Conservation (phyloP, 78 protist genomes). For the Anaeramoeba flamelloides region DNA sequence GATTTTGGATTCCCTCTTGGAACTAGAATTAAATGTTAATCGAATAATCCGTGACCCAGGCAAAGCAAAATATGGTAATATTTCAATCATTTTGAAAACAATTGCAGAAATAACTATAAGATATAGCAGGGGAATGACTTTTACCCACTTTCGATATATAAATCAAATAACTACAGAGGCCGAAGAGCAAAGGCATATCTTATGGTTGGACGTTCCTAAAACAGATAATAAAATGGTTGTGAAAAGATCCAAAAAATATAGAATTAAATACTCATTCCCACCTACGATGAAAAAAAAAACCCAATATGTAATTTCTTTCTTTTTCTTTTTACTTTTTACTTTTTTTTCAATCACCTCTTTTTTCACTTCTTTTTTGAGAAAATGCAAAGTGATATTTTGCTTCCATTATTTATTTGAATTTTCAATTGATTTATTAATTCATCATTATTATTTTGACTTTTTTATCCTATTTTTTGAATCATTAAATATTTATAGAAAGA, state of each 20-base stretch:
- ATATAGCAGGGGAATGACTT: background rate
- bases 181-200: background rate
- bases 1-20: background rate
- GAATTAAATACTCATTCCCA: too few relatives aligned
- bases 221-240: background rate
- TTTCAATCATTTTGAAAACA: background rate
- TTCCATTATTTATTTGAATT: background rate
- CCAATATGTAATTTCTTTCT: too few relatives aligned
- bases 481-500: background rate
- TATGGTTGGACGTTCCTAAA: background rate
- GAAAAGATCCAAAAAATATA: too few relatives aligned
- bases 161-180: background rate
- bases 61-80: background rate
- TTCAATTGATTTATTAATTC: background rate
- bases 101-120: background rate
- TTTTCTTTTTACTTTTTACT: too few relatives aligned
- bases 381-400: background rate
- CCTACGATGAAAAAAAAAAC: too few relatives aligned
- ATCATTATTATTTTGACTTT: background rate
- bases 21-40: background rate
- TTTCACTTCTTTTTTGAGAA: background rate
- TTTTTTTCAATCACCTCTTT: background rate
- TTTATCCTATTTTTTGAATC: background rate
- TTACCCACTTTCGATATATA: background rate
- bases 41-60: background rate